A percentile compares a stretch with the other conserved stretches of the same genome.
These are phyloP conservation scores for Staphylotrichum tortipilum DNA, from an alignment of 495 filamentous ascomycete genomes.

Conservation along the genomic window DNA sequence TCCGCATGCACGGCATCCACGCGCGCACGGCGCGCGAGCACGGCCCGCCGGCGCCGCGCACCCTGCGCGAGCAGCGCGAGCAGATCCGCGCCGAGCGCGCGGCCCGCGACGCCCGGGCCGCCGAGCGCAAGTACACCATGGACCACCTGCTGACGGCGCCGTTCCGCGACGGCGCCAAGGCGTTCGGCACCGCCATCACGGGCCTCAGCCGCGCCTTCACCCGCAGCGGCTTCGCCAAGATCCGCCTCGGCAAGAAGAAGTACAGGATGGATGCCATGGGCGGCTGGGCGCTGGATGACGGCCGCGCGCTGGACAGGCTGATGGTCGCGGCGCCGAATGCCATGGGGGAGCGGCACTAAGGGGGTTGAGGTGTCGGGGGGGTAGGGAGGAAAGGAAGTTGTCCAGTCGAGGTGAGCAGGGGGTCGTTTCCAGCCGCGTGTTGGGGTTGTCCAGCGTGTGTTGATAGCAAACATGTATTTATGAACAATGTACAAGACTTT, in stretches of 20 bases:
- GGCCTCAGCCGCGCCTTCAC: slow-evolving; percentile 33
- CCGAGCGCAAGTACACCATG: slow-evolving; percentile 35
- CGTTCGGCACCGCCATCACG: slow-evolving; percentile 19
- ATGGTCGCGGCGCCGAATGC: slow-evolving; percentile 31
- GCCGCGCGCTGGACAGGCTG: slow-evolving; percentile 43
- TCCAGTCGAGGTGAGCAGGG: no score
- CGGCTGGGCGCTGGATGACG: slow-evolving; percentile 44
- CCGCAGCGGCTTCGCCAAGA: slow-evolving; percentile 40
- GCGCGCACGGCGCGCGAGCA: not conserved
- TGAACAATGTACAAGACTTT: no score
- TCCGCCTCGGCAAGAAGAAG: slow-evolving; percentile 25
- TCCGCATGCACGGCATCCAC: slow-evolving; percentile 26
- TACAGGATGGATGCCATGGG: slow-evolving; percentile 44
- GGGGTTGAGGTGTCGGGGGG: no score
- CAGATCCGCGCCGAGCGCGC: slow-evolving; percentile 16
- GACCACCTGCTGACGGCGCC: slow-evolving; percentile 41
- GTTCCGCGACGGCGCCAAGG: slow-evolving; percentile 35
- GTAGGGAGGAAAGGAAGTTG: no score
- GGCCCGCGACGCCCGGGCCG: slow-evolving; percentile 22
- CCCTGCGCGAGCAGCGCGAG: no score
- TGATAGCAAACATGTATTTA: no score
- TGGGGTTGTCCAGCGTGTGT: no score
- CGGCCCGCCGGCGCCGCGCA: slow-evolving; percentile 7
- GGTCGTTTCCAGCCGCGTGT: no score
- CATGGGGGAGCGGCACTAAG: not conserved